Conservation (phyloP, 495 filamentous ascomycete species). For the Recurvomyces mirabilis region DNA sequence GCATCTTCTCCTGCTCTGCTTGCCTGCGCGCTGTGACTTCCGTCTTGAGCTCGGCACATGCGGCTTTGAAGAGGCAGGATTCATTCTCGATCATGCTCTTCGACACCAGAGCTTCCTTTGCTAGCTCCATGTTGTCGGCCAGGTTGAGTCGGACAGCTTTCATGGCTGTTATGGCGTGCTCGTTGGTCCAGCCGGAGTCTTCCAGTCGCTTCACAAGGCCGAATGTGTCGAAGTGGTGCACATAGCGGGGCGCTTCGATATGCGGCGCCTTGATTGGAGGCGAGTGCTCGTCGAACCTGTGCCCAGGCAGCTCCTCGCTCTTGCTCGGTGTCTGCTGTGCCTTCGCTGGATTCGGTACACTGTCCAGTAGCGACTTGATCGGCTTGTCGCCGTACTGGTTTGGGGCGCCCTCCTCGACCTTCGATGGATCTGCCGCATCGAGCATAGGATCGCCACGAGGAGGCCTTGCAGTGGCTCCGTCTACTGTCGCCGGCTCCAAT, state of each 20-base stretch:
- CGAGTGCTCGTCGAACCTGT: constrained; percentile 10
- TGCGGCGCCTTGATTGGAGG: constrained; percentile 47
- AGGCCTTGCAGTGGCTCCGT: not conserved
- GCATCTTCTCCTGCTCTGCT: constrained; percentile 55
- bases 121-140: constrained; percentile 66
- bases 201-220: constrained; percentile 68
- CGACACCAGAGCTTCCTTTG: constrained; percentile 60
- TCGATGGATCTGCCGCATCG: not conserved
- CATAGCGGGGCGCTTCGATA: constrained; percentile 61
- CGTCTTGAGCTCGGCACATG: constrained; percentile 81
- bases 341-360: constrained; percentile 34
- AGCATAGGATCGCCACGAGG: constrained; percentile 5
- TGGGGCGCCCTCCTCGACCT: not conserved
- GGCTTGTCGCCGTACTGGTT: constrained; percentile 35
- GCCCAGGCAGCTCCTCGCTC: constrained; percentile 1
- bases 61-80: constrained; percentile 85
- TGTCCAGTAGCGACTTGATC: constrained; percentile 55
- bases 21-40: constrained; percentile 51
- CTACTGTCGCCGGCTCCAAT: constrained; percentile 14
- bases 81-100: constrained; percentile 77
- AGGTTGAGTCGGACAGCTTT: constrained; percentile 71
- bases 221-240: constrained; percentile 96
- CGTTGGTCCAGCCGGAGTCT: constrained; percentile 52
- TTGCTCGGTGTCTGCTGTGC: no score
- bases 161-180: constrained; percentile 71